phyloP scores from a whole-genome alignment of 768 basidiomycete species.

The Amanita inopinata region DNA sequence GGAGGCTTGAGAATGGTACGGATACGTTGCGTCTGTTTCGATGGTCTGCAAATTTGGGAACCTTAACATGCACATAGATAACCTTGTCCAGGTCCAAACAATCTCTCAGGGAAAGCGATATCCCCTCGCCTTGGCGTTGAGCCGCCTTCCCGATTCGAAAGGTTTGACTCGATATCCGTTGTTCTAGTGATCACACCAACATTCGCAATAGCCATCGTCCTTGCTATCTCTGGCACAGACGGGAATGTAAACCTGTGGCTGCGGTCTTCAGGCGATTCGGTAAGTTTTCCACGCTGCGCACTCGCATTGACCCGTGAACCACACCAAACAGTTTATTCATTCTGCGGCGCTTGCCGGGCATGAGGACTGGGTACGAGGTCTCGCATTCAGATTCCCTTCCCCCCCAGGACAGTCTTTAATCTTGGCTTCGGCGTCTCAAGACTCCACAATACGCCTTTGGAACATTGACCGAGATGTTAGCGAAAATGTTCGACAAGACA shows the following conservation, averaged over 20 bases:
- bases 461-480: slow-evolving; percentile 50
- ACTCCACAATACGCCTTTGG: slow-evolving; percentile 91
- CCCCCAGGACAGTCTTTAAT: slow-evolving; percentile 38
- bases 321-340: slow-evolving; percentile 39
- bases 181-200: slow-evolving; percentile 5
- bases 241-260: slow-evolving; percentile 71
- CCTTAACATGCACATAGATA: no score
- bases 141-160: slow-evolving; percentile 54
- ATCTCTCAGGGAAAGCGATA: slow-evolving; percentile 60
- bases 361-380: slow-evolving; percentile 89
- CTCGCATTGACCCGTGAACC: slow-evolving; percentile 2
- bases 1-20: slow-evolving; percentile 32
- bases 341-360: slow-evolving; percentile 68
- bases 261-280: slow-evolving; percentile 41
- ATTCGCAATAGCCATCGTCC: slow-evolving; percentile 37
- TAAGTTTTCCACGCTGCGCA: slow-evolving; percentile 17
- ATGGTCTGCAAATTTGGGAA: no score
- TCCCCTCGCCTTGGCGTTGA: slow-evolving; percentile 61
- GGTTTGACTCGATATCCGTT: slow-evolving; percentile 31
- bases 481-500: slow-evolving; percentile 13
- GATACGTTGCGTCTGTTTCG: no score
- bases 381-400: slow-evolving; percentile 48
- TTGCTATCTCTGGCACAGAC: slow-evolving; percentile 85
- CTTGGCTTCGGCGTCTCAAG: slow-evolving; percentile 92
- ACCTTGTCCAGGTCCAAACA: slow-evolving; percentile 39